Base-by-base conservation (phyloP, 495 filamentous ascomycete species). In the Trichoderma parareesei region DNA sequence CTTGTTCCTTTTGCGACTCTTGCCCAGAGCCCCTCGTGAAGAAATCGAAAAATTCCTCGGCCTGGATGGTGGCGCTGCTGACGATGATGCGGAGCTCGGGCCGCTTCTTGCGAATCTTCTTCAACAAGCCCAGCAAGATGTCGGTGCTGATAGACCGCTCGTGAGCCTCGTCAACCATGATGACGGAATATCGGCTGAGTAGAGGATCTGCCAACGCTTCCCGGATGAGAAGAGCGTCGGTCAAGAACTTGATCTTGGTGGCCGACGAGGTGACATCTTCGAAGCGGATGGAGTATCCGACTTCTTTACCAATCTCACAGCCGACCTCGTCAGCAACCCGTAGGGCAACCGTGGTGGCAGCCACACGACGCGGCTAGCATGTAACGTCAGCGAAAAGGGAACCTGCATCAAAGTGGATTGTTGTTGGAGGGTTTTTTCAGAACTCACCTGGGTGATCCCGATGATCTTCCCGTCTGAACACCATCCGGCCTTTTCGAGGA, bases 81-180 rank as follows among this genome's bases (percentile, higher is more conserved):
- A 98, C 85, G 38, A 99, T 85, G 65, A 99, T 90, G 9, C 93
- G 83, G 48, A 98, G 77, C 57, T 97, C 93, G 40, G 88, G 82
- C 41, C 94, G 82, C 75, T 84, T 87, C 74, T 86, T 92, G 64
- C 85, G 76, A 67, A 99, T 94, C 74, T 98, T 98, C 78, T 97
- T 98, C 48, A 99, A 72, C n/a, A 97, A 79, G 0, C 94, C 93
- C 44, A 99, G 85, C 5, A 99, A 83, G 44, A 99, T 85, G 70
- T 99, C 94, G 7, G 93, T 93, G 75, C 93, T 96, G 64, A 99
- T 82, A 66, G 91, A 96, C 63, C 95, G 85, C 75, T 99, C 94
- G 76, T 99, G 94, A 38, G 95, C 95, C 73, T 99, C 94, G 71
- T 99, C 94, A 33, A 99, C 89, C 93, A 98, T 99, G 70, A 99